phyloP scores from a whole-genome alignment of 306 rosid genomes.

The Vigna angularis region DNA sequence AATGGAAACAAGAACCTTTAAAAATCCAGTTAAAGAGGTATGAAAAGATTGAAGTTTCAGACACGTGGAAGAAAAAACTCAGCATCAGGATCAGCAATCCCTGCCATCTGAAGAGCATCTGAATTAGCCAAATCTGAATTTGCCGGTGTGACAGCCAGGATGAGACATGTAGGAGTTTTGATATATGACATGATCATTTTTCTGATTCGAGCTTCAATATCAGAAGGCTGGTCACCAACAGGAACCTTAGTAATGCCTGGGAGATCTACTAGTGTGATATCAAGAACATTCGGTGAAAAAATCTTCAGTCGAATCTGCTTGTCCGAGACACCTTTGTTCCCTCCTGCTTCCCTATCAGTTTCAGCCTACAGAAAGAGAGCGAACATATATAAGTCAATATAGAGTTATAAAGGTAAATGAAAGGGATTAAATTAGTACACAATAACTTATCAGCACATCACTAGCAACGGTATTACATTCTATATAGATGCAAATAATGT shows the following conservation, averaged over 20 bases:
- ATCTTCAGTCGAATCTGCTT: constrained; percentile 86
- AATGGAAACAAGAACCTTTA: constrained; percentile 40
- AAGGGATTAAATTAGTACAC: neutral
- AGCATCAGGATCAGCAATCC: constrained; percentile 74
- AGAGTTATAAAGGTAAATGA: neutral
- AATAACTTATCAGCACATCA: neutral
- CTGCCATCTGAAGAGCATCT: too few relatives aligned
- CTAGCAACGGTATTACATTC: constrained; percentile 4
- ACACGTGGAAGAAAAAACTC: constrained; percentile 43
- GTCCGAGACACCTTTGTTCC: constrained; percentile 97
- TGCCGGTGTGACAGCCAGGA: too few relatives aligned
- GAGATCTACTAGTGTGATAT: too few relatives aligned
- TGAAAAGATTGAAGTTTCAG: constrained; percentile 27
- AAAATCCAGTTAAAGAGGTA: constrained; percentile 10
- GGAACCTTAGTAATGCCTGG: too few relatives aligned
- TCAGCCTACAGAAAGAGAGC: constrained; percentile 65
- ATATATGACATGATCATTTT: too few relatives aligned
- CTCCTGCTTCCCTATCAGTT: constrained; percentile 97
- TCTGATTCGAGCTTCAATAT: too few relatives aligned
- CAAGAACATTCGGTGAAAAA: too few relatives aligned
- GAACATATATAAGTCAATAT: neutral
- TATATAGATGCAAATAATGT: constrained; percentile 8
- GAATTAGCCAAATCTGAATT: too few relatives aligned
- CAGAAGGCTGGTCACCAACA: too few relatives aligned
- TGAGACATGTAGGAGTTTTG: too few relatives aligned